A percentile compares a stretch with the other conserved stretches of the same genome.
Conservation (phyloP, 2,329 filamentous ascomycete species). For the Fusarium sp. region DNA sequence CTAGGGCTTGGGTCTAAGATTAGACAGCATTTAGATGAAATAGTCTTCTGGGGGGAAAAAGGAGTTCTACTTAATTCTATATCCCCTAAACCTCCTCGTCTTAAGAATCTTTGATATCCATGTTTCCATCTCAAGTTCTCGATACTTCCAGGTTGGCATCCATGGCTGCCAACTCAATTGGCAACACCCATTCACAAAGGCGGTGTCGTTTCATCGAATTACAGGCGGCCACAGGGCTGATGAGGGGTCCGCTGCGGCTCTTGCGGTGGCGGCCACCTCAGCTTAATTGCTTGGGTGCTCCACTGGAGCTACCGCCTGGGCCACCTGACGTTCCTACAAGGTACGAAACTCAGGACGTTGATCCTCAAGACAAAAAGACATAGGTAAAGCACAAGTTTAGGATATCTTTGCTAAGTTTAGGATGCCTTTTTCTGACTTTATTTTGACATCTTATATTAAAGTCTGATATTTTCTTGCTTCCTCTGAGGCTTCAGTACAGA, state of each 20-base stretch:
- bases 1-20: background rate
- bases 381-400: background rate
- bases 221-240: slow-evolving; percentile 40
- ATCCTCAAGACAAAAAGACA: background rate
- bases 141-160: background rate
- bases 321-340: background rate
- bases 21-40: background rate
- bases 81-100: background rate
- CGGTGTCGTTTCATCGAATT: slow-evolving; percentile 42
- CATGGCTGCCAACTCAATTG: slow-evolving; percentile 10
- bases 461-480: background rate
- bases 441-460: background rate
- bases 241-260: slow-evolving; percentile 37
- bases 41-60: no score
- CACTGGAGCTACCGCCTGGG: slow-evolving; percentile 18
- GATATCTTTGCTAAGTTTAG: background rate
- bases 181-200: slow-evolving; percentile 23
- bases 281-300: background rate
- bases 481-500: background rate
- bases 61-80: no score
- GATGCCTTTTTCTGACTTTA: background rate
- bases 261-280: slow-evolving; percentile 26
- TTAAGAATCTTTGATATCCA: no score
- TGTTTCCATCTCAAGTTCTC: no score
- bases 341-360: background rate